A percentile compares a stretch with the other conserved stretches of the same genome.
phyloP scores from a whole-genome alignment of 2,329 filamentous ascomycete genomes.

The Trichophyton benhamiae region DNA sequence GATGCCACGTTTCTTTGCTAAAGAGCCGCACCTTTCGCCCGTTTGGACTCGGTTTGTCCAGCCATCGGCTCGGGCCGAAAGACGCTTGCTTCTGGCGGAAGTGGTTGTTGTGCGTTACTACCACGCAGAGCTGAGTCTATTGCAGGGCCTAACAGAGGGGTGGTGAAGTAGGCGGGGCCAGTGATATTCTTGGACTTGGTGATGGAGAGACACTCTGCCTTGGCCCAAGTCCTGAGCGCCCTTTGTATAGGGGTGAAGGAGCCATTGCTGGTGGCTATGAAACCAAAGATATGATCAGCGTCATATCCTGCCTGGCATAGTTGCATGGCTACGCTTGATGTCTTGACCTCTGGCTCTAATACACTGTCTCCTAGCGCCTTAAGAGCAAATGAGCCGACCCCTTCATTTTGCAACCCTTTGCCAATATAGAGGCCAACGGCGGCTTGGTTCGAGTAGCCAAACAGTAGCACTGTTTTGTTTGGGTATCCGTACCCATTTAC shows the following conservation, averaged over 20 bases:
- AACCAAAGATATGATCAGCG: neutral
- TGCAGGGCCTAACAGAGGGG: neutral
- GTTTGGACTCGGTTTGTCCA: neutral
- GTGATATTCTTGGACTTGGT: neutral
- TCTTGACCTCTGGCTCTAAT: neutral
- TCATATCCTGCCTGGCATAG: neutral
- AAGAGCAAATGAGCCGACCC: neutral
- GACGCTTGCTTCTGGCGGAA: neutral
- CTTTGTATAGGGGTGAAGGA: neutral
- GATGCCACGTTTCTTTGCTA: constrained; percentile 3
- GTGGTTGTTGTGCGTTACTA: neutral
- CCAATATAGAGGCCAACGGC: constrained; percentile 4
- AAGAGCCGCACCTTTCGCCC: constrained; percentile 4
- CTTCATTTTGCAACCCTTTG: neutral
- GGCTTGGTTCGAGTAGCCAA: constrained; percentile 4
- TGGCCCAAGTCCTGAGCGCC: constrained; percentile 1
- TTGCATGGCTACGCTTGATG: constrained; percentile 1
- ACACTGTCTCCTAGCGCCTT: neutral
- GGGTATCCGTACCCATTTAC: neutral
- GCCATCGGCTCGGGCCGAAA: constrained; percentile 1
- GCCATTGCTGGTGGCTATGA: constrained; percentile 3
- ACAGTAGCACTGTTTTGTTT: neutral
- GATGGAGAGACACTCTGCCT: neutral
- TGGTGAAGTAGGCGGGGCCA: neutral
- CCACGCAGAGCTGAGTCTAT: neutral